A percentile compares a stretch with the other conserved stretches of the same genome.
Conservation (phyloP, 495 filamentous ascomycete genomes). For the Elaphomyces granulatus region DNA sequence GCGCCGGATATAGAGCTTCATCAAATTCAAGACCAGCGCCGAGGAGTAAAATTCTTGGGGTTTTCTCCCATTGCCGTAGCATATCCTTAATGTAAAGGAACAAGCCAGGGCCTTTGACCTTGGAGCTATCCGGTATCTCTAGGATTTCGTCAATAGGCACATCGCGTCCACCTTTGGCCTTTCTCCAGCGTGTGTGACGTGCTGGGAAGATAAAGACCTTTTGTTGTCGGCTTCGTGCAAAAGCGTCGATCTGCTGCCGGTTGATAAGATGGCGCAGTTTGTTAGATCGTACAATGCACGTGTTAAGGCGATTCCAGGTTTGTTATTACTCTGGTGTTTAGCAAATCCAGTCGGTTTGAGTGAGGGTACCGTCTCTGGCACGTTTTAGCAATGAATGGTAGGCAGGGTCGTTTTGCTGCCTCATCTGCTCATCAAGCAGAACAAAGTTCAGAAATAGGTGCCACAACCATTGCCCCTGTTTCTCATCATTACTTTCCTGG, state of each 20-base stretch:
- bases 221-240: not conserved
- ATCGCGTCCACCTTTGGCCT: not conserved
- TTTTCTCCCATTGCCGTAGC: too few species aligned
- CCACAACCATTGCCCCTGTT: not conserved
- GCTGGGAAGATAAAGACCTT: not conserved
- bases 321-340: not conserved
- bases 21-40: too few species aligned
- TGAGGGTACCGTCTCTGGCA: not conserved
- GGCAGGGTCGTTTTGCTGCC: not conserved
- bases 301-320: not conserved
- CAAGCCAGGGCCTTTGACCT: not conserved
- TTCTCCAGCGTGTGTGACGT: not conserved
- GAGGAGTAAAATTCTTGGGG: too few species aligned
- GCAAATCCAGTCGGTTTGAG: not conserved
- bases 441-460: not conserved
- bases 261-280: not conserved
- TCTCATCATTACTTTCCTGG: not conserved
- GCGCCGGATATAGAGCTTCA: too few species aligned
- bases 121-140: not conserved
- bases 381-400: not conserved
- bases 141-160: not conserved
- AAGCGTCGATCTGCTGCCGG: not conserved
- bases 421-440: not conserved
- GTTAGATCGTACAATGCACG: not conserved
- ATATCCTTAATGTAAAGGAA: not conserved